Percentiles rank a stretch among this genome's conserved stretches.
These are phyloP conservation scores for Solanum gracilifrons DNA, from an alignment of 257 asterid genomes.

Conservation along the genomic window DNA sequence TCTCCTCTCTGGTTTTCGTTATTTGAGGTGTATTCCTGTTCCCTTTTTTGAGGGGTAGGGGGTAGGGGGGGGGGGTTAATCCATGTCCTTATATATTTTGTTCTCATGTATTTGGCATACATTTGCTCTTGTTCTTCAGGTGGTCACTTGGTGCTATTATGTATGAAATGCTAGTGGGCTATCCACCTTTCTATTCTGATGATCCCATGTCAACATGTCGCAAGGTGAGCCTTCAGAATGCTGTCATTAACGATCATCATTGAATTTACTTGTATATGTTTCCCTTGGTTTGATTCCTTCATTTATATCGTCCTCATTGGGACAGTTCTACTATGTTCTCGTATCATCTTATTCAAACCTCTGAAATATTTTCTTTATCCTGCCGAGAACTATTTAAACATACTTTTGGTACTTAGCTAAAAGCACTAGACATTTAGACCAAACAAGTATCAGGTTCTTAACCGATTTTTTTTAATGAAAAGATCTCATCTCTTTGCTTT, in stretches of 20 bases:
- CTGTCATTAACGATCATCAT: not conserved
- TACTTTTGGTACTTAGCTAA: not conserved
- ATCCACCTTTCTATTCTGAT: constrained; percentile 96
- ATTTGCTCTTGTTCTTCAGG: constrained; percentile 38
- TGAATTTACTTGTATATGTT: not conserved
- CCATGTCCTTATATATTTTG: not conserved
- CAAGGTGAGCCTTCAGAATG: constrained; percentile 48
- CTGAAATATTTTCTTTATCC: not conserved
- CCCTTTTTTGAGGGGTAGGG: not conserved
- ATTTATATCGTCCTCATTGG: not conserved
- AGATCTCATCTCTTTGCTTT: not conserved
- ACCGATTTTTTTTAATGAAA: not conserved
- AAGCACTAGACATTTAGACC: not conserved
- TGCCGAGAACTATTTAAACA: not conserved
- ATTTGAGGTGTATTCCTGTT: not conserved
- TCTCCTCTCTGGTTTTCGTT: not conserved
- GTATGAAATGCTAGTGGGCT: constrained; percentile 98
- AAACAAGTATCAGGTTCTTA: not conserved
- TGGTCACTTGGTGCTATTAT: constrained; percentile 99
- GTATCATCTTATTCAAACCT: not conserved
- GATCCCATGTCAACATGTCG: constrained; percentile 99
- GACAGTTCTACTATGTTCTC: not conserved
- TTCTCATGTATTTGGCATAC: not conserved
- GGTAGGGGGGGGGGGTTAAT: not conserved
- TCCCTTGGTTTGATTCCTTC: not conserved